A percentile compares a stretch with the other conserved stretches of the same genome.
phyloP scores from a whole-genome alignment of 1,284 basidiomycete genomes.

The Trametes polyzona region DNA sequence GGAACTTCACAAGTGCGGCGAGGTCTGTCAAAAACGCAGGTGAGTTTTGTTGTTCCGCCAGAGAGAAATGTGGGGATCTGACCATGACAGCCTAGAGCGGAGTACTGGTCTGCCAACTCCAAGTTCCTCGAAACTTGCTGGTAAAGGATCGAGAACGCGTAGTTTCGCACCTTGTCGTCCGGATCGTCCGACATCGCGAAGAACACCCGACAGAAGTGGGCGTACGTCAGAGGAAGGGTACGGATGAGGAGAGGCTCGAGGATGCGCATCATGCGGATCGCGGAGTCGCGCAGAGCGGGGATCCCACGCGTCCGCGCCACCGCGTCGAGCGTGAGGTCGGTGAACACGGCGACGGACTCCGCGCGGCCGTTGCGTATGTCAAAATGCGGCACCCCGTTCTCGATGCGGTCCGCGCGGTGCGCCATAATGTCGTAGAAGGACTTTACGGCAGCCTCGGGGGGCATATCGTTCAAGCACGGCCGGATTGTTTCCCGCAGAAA shows the following conservation, averaged over 20 bases:
- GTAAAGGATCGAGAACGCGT: slow-evolving; percentile 20
- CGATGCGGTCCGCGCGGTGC: slow-evolving; percentile 21
- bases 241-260: slow-evolving; percentile 21
- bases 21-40: slow-evolving; percentile 2
- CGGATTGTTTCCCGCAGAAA: slow-evolving; percentile 21
- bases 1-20: slow-evolving; percentile 15
- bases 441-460: slow-evolving; percentile 6
- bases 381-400: slow-evolving; percentile 13
- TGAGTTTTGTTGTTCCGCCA: background rate
- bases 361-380: slow-evolving; percentile 8
- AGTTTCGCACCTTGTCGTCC: slow-evolving; percentile 12
- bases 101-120: slow-evolving; percentile 13
- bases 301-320: slow-evolving; percentile 13
- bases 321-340: slow-evolving; percentile 22
- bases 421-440: slow-evolving; percentile 20
- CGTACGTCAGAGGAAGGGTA: slow-evolving; percentile 13
- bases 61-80: background rate
- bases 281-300: slow-evolving; percentile 4
- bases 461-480: slow-evolving; percentile 24
- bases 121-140: slow-evolving; percentile 20
- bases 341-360: slow-evolving; percentile 19
- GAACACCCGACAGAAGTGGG: slow-evolving; percentile 19
- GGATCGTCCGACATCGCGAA: slow-evolving; percentile 11
- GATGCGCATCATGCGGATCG: slow-evolving; percentile 12
- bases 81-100: slow-evolving; percentile 18